Conservation (phyloP, 2,329 filamentous ascomycete species). For the Pestalotiopsis sp. region DNA sequence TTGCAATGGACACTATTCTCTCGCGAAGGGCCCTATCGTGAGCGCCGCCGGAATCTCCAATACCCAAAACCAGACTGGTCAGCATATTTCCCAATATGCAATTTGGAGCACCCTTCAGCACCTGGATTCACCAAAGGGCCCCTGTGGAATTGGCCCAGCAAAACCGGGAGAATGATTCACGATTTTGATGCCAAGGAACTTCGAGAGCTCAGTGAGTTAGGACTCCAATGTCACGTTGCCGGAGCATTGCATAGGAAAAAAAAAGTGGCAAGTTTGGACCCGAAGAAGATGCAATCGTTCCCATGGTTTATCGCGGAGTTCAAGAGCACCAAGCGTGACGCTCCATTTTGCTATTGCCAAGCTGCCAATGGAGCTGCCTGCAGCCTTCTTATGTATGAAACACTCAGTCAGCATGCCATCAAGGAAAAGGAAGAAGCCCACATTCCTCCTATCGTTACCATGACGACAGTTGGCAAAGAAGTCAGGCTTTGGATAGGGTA, state of each 20-base stretch:
- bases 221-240: too few relatives aligned
- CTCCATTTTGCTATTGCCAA: not conserved
- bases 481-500: constrained; percentile 4
- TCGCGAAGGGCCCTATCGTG: too few relatives aligned
- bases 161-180: not conserved
- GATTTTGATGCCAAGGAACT: not conserved
- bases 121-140: not conserved
- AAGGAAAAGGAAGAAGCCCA: not conserved
- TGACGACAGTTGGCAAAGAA: not conserved
- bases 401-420: not conserved
- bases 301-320: too few relatives aligned
- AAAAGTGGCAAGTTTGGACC: too few relatives aligned
- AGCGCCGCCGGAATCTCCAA: not conserved
- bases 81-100: not conserved
- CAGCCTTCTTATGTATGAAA: constrained; percentile 1
- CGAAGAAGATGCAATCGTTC: too few relatives aligned
- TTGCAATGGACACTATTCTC: too few relatives aligned
- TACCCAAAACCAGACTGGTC: not conserved
- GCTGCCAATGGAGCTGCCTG: not conserved
- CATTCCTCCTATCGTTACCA: not conserved
- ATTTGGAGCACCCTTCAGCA: not conserved
- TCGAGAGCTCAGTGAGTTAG: not conserved
- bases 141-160: constrained; percentile 1
- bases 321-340: too few relatives aligned
- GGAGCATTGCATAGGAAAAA: too few relatives aligned